Conservation (phyloP, 2,329 filamentous ascomycete species). For the Calycina herbarum region DNA sequence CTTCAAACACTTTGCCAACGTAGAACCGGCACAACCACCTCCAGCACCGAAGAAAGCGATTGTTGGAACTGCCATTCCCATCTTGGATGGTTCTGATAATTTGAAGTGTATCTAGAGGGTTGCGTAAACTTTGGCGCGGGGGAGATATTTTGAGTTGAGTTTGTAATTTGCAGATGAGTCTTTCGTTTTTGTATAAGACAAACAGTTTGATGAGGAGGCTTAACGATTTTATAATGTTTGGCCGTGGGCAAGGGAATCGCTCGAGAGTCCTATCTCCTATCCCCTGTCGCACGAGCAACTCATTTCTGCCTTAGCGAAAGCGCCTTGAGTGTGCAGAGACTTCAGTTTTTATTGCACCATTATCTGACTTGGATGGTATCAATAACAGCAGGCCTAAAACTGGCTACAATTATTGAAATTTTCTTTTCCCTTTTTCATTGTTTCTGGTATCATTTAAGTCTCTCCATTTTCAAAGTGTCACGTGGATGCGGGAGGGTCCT, state of each 20-base stretch:
- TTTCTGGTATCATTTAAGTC: too few relatives aligned
- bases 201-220: too few relatives aligned
- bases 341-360: too few relatives aligned
- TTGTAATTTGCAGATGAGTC: background rate
- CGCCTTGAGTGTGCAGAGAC: too few relatives aligned
- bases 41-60: constrained; percentile 22
- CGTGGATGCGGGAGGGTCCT: too few relatives aligned
- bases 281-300: background rate
- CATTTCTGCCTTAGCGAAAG: background rate
- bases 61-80: constrained; percentile 9
- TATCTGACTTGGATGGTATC: too few relatives aligned
- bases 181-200: background rate
- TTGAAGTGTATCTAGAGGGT: background rate
- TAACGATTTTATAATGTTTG: background rate
- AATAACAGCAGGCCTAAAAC: too few relatives aligned
- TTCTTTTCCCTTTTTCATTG: too few relatives aligned
- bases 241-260: background rate
- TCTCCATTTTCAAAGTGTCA: too few relatives aligned
- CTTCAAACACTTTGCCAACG: constrained; percentile 11
- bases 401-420: too few relatives aligned
- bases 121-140: background rate
- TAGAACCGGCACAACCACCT: constrained; percentile 28
- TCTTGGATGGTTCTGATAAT: background rate
- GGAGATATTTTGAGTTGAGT: background rate
- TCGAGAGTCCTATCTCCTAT: background rate